Evolutionary conservation across 2,329 filamentous ascomycete genomes (phyloP), one percentile per base, ranked within the genome.

Genomic region (Emmonsiellopsis sp.): DNA sequence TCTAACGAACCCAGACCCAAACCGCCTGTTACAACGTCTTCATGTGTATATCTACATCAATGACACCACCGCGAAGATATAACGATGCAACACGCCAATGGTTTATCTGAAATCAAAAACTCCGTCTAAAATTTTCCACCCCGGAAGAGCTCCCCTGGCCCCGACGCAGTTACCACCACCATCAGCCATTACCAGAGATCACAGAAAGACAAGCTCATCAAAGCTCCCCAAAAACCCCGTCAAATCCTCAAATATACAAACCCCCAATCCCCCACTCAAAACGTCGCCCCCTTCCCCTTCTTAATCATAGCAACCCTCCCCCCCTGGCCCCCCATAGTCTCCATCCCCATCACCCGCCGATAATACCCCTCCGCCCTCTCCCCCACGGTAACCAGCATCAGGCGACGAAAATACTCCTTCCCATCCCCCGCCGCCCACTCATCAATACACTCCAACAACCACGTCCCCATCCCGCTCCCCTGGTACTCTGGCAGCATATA

Each of bases 401-500:
- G 70, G 20, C 81, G 75, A 44, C 85, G 73, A 62, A 90, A 71
- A 57, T 79, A 68, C 1, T 81, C 77, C 77, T 85, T 81, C 57
- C 79, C 68, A 1, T 81, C 77, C 77, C 85, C 72, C 20, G 74
- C 67, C 38, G 82, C 63, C 2, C 79, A 66, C 59, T 86, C 81
- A 58, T 80, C 76, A 54, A 85, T 68, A 59, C 79, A 82, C 5
- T 72, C 67, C 65, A 87, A 78, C 63, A 88, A 68, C 82, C 83
- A 88, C 43, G 72, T 77, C 2, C 81, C 85, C 1, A 89, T 72
- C 0, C 85, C 84, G 8, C 75, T 71, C 4, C 79, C 76, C 63
- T 85, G 83, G 61, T 82, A 79, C 40, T 77, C 74, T 0, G 78
- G 73, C 2, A 81, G 65, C 20, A 88, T 73, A 65, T 85, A 88